Evolutionary conservation across 2,329 filamentous ascomycete species (phyloP).

Genomic region (Cladobotryum mycophilum): DNA sequence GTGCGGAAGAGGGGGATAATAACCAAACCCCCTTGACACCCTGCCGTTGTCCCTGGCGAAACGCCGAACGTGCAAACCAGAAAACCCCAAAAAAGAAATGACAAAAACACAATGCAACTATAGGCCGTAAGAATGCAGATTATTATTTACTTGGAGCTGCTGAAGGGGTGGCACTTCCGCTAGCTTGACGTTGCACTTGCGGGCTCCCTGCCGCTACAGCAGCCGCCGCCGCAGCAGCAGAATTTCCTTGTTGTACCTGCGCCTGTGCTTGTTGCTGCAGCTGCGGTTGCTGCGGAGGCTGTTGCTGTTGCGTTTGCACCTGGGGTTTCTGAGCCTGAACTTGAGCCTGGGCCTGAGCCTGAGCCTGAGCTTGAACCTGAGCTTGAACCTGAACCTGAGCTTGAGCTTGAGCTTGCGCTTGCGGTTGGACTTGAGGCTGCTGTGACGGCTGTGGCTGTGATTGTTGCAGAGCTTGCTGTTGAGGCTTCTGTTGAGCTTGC

Average conservation of each 20-base stretch:
- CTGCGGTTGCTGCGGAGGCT: conserved; percentile 11
- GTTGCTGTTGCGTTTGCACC: conserved; percentile 19
- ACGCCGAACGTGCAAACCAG: background rate
- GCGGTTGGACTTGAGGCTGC: conserved; percentile 14
- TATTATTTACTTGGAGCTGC: conserved; percentile 17
- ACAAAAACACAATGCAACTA: background rate
- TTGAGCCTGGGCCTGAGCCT: conserved; percentile 13
- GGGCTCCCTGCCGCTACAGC: conserved; percentile 15
- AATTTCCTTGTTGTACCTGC: conserved; percentile 13
- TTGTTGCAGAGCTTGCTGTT: conserved; percentile 12
- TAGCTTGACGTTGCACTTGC: conserved; percentile 29
- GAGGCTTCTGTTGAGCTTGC: conserved; percentile 24
- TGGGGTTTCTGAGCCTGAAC: conserved; percentile 13
- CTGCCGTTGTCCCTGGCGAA: background rate
- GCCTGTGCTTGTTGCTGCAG: conserved; percentile 13
- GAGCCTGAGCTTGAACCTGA: conserved; percentile 17
- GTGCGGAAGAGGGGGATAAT: background rate
- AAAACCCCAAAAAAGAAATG: background rate
- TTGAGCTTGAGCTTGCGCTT: conserved; percentile 13
- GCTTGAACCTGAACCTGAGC: conserved; percentile 14
- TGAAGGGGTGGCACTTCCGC: conserved; percentile 35
- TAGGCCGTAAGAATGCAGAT: conserved; percentile 2
- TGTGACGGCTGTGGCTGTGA: conserved; percentile 14
- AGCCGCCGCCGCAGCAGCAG: conserved; percentile 13
- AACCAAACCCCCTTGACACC: background rate